Evolutionary conservation across 768 basidiomycete species (phyloP).

Genomic region (Krasilnikovozyma curviuscula): DNA sequence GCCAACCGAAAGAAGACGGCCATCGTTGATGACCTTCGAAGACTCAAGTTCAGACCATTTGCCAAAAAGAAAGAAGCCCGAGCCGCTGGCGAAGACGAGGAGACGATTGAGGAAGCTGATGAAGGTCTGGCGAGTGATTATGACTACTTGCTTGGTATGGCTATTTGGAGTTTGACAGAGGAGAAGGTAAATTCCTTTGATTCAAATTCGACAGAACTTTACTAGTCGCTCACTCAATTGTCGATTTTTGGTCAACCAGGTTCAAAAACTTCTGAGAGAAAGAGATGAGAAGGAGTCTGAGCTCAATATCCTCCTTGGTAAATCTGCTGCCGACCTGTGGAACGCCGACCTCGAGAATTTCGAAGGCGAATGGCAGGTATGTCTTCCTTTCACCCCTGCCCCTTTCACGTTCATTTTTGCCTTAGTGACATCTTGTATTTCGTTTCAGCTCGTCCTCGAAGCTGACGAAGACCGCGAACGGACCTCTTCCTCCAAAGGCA

Average conservation of each 20-base stretch:
- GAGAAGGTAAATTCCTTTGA: constrained; percentile 47
- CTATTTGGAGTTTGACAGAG: constrained; percentile 81
- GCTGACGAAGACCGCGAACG: constrained; percentile 31
- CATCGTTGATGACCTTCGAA: constrained; percentile 64
- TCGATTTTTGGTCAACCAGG: constrained; percentile 32
- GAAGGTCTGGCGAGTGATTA: constrained; percentile 41
- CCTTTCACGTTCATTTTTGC: background rate
- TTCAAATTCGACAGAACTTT: background rate
- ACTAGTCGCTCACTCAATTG: background rate
- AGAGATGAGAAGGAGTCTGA: constrained; percentile 66
- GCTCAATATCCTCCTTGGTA: constrained; percentile 53
- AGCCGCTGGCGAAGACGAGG: constrained; percentile 44
- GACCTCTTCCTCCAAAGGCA: background rate
- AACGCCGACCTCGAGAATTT: constrained; percentile 70
- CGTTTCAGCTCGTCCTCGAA: constrained; percentile 27
- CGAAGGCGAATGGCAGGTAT: constrained; percentile 63
- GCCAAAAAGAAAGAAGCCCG: constrained; percentile 55
- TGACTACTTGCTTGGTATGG: constrained; percentile 87
- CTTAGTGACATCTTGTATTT: background rate
- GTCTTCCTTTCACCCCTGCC: constrained; percentile 17
- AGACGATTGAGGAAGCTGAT: constrained; percentile 32
- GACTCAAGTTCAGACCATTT: constrained; percentile 74
- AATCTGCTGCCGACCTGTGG: constrained; percentile 70
- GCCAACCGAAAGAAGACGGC: constrained; percentile 74
- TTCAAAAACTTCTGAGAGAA: constrained; percentile 62